Evolutionary conservation across 371 early-diverging fungal species (phyloP).

Genomic region (Mucor saturninus): DNA sequence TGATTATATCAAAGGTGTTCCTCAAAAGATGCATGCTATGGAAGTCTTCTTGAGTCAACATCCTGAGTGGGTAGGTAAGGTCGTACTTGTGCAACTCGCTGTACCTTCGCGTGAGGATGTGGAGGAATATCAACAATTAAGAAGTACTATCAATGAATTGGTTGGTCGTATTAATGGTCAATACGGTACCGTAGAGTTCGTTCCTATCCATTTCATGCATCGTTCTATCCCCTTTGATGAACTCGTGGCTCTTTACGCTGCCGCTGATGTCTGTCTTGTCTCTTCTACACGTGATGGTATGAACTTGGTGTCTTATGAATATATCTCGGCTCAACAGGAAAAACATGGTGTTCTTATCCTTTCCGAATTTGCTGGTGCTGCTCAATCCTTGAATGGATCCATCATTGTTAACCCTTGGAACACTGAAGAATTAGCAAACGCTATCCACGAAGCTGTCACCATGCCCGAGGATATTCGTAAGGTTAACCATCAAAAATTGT

Average conservation of each 20-base stretch:
- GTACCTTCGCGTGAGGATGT: constrained; percentile 98
- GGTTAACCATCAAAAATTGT: constrained; percentile 90
- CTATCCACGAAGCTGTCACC: constrained; percentile 90
- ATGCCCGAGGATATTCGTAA: constrained; percentile 85
- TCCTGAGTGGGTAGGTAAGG: constrained; percentile 94
- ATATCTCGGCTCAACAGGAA: constrained; percentile 94
- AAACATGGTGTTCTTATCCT: constrained; percentile 96
- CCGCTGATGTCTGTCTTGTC: constrained; percentile 96
- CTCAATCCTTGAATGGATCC: constrained; percentile 95
- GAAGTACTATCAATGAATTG: constrained; percentile 90
- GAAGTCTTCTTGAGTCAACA: constrained; percentile 91
- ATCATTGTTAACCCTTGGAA: constrained; percentile 99
- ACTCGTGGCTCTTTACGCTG: constrained; percentile 94
- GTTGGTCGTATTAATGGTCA: constrained; percentile 97
- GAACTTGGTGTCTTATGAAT: constrained; percentile 99
- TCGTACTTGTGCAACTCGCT: constrained; percentile 97
- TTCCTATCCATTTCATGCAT: constrained; percentile 98
- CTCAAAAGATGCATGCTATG: constrained; percentile 95
- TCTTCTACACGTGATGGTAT: constrained; percentile 99
- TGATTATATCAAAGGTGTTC: constrained; percentile 99
- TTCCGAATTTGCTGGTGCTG: constrained; percentile 99
- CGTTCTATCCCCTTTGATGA: constrained; percentile 96
- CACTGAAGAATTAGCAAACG: constrained; percentile 92
- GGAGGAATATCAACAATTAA: constrained; percentile 95
- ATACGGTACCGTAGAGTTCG: constrained; percentile 93